Percentiles rank a stretch among this genome's conserved stretches.
phyloP scores from a whole-genome alignment of 768 basidiomycete species.

The Mycena amicta region DNA sequence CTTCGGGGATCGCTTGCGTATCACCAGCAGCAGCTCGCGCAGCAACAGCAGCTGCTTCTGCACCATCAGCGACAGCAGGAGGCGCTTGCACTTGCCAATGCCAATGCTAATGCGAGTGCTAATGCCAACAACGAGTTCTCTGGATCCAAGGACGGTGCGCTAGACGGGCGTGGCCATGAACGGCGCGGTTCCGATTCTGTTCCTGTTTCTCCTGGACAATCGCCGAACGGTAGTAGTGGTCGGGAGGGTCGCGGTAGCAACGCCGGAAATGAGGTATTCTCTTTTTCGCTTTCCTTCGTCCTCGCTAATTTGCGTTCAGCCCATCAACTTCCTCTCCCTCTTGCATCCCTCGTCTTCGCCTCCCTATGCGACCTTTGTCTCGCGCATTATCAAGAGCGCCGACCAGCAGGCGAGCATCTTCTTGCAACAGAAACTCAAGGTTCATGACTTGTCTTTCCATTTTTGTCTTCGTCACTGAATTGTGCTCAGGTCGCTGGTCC shows the following conservation, averaged over 20 bases:
- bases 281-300: conserved; percentile 21
- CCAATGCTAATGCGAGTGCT: no score
- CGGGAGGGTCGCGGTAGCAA: conserved; percentile 26
- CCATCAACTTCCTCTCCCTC: conserved; percentile 86
- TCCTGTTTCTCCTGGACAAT: not conserved
- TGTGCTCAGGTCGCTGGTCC: conserved; percentile 80
- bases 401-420: conserved; percentile 92
- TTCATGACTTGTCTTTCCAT: no score
- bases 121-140: no score
- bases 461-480: no score
- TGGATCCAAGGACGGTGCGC: no score
- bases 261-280: conserved; percentile 52
- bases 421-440: conserved; percentile 87
- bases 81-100: no score
- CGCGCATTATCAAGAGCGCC: conserved; percentile 85
- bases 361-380: conserved; percentile 79
- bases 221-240: not conserved
- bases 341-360: conserved; percentile 85
- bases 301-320: no score
- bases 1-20: conserved; percentile 12
- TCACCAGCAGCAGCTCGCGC: conserved; percentile 31
- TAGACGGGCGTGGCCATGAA: not conserved
- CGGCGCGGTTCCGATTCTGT: not conserved
- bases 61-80: conserved; percentile 12
- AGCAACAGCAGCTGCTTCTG: conserved; percentile 27